phyloP scores from a whole-genome alignment of 495 filamentous ascomycete genomes.

The Talaromyces liani region DNA sequence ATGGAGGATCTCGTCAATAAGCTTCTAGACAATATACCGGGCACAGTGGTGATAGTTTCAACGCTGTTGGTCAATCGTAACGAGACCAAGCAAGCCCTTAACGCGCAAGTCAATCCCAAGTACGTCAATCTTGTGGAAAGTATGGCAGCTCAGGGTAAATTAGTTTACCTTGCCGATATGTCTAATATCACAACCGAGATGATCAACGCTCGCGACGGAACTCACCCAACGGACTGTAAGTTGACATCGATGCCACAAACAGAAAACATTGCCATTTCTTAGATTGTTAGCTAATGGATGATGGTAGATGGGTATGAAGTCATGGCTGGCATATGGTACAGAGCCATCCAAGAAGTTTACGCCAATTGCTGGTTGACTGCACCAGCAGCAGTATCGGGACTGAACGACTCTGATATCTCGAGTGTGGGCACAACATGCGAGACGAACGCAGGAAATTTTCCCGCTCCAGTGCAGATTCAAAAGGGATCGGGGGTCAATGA shows the following conservation, averaged over 20 bases:
- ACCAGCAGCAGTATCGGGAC: neutral
- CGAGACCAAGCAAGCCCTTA: neutral
- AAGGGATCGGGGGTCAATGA: neutral
- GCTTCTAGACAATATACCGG: neutral
- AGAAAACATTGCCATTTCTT: neutral
- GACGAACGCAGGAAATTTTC: neutral
- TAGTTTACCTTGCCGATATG: slow-evolving; percentile 3
- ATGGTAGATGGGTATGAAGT: neutral
- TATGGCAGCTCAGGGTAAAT: neutral
- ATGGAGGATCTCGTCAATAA: neutral
- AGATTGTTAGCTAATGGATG: neutral
- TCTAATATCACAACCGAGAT: neutral
- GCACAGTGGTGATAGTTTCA: neutral
- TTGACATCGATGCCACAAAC: neutral
- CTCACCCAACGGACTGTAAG: neutral
- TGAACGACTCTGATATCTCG: neutral
- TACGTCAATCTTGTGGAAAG: neutral
- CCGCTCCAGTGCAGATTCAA: neutral
- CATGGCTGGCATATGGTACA: neutral
- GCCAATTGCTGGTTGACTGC: slow-evolving; percentile 1
- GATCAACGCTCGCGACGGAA: neutral
- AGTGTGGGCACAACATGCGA: neutral
- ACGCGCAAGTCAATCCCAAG: neutral
- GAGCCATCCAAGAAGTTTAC: neutral
- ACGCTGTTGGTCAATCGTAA: neutral